phyloP scores from a whole-genome alignment of 164 flowering plant species.

The Euptelea pleiosperma region DNA sequence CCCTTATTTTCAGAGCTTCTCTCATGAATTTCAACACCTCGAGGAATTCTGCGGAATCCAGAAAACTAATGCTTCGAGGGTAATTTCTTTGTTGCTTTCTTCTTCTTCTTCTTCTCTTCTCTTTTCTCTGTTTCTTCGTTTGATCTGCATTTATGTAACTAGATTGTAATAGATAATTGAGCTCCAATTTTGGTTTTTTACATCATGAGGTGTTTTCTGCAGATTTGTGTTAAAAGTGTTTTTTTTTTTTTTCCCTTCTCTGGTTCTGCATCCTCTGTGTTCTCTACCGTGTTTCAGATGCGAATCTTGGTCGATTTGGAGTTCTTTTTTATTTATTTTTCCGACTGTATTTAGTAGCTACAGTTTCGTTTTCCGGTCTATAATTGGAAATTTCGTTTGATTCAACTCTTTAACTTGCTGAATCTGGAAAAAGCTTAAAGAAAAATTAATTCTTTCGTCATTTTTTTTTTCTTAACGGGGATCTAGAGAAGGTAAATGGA shows the following conservation, averaged over 20 bases:
- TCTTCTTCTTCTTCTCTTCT: too few species aligned
- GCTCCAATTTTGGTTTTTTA: too few species aligned
- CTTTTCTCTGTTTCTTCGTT: background rate
- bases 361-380: too few species aligned
- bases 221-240: too few species aligned
- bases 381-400: background rate
- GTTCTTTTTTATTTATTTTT: background rate
- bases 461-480: too few species aligned
- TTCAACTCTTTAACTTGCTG: too few species aligned
- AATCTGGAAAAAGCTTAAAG: too few species aligned
- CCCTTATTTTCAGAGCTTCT: slow-evolving; percentile 23
- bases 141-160: background rate
- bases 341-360: background rate
- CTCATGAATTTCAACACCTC: slow-evolving; percentile 17
- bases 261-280: too few species aligned
- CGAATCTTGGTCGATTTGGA: background rate
- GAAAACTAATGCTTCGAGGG: slow-evolving; percentile 7
- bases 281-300: too few species aligned
- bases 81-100: too few species aligned
- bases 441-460: background rate
- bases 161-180: background rate
- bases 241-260: too few species aligned
- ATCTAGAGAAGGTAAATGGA: background rate
- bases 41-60: slow-evolving; percentile 16
- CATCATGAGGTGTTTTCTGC: too few species aligned